phyloP scores from a whole-genome alignment of 257 asterid species.

The Solanum corneliomulleri region DNA sequence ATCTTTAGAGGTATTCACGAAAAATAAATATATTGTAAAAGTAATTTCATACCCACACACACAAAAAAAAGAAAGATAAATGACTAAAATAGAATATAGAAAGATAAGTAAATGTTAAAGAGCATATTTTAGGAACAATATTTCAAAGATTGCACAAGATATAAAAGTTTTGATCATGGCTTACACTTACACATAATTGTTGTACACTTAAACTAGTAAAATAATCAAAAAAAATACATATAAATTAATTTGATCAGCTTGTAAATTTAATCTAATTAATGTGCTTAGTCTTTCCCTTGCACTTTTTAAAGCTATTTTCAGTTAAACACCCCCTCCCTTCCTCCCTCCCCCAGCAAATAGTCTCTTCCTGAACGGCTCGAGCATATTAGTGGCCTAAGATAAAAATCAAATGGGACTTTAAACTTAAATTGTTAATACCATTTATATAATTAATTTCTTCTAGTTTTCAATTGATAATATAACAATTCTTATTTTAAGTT shows the following conservation, averaged over 20 bases:
- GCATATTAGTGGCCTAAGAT: too few species aligned
- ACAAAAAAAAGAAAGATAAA: too few species aligned
- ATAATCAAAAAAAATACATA: neutral
- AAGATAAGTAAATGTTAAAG: neutral
- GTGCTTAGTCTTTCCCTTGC: neutral
- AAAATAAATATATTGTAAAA: rapidly evolving
- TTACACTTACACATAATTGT: neutral
- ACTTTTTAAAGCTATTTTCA: neutral
- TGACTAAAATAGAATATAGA: neutral
- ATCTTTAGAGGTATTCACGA: neutral
- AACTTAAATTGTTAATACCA: too few species aligned
- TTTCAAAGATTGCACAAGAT: neutral
- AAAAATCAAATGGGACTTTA: too few species aligned
- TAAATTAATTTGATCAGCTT: neutral
- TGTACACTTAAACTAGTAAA: neutral
- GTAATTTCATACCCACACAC: neutral
- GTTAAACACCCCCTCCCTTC: neutral
- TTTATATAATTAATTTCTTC: too few species aligned
- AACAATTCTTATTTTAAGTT: too few species aligned
- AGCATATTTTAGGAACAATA: neutral
- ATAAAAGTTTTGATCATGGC: neutral
- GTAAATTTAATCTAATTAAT: neutral
- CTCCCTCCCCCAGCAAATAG: neutral
- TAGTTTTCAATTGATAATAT: too few species aligned
- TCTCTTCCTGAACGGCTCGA: neutral